A percentile compares a stretch with the other conserved stretches of the same genome.
Conservation (phyloP, 805 yeast species). For the Yarrowia porcina region DNA sequence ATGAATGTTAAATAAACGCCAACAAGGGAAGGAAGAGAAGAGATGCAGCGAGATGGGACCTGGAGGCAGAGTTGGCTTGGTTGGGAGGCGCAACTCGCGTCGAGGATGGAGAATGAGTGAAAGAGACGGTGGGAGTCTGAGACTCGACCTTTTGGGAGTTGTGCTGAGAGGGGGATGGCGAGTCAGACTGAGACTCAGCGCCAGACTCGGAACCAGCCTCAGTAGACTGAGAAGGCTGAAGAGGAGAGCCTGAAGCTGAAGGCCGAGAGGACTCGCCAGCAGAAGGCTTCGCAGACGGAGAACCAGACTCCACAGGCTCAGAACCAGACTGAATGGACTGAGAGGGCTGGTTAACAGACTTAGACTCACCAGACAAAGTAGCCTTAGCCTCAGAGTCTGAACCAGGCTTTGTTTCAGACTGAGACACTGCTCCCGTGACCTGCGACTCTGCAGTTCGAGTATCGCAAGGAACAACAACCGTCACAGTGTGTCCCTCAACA, state of each 20-base stretch:
- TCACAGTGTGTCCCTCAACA: neutral
- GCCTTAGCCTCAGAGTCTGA: too few relatives aligned
- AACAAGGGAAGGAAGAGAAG: slow-evolving; percentile 17
- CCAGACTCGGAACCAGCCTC: neutral
- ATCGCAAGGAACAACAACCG: neutral
- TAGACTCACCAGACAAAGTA: too few relatives aligned
- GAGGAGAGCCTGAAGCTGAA: too few relatives aligned
- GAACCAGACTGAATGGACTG: too few relatives aligned
- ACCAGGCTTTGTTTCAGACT: too few relatives aligned
- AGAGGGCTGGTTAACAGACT: too few relatives aligned
- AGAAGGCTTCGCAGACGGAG: too few relatives aligned
- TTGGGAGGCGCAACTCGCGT: neutral
- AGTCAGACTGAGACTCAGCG: neutral
- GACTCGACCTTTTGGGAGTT: neutral
- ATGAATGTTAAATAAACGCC: slow-evolving; percentile 7
- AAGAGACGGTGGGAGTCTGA: neutral
- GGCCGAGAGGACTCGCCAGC: too few relatives aligned
- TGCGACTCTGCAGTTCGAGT: too few relatives aligned
- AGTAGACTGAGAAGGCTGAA: neutral
- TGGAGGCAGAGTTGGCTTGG: slow-evolving; percentile 6
- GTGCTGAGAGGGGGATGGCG: neutral
- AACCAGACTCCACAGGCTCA: too few relatives aligned
- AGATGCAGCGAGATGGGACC: neutral
- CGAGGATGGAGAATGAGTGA: neutral
- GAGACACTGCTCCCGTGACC: neutral